These are phyloP conservation scores for Populus deltoides DNA, from an alignment of 345 rosid species.

Conservation along the genomic window DNA sequence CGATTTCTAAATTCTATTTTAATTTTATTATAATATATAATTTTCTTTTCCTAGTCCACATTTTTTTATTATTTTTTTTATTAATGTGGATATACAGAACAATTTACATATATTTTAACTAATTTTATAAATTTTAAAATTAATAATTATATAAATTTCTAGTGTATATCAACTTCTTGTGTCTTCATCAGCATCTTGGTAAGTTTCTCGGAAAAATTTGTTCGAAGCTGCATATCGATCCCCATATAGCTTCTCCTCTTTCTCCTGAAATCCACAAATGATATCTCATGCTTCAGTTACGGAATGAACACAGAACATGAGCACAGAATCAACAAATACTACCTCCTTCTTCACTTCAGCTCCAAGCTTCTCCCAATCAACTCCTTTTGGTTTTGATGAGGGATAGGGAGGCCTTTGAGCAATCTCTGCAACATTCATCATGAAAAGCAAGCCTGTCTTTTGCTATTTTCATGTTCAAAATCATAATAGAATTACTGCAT, in stretches of 20 bases:
- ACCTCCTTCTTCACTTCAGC: slow-evolving; percentile 83
- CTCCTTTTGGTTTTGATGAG: slow-evolving; percentile 64
- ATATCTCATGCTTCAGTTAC: background rate
- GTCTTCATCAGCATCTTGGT: slow-evolving; percentile 76
- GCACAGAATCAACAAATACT: background rate
- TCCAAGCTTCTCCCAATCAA: slow-evolving; percentile 89
- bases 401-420: slow-evolving; percentile 63
- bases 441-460: background rate
- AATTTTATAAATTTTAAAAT: too few species aligned
- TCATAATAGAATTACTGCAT: too few species aligned
- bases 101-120: too few species aligned
- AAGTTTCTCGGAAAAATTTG: slow-evolving; percentile 80
- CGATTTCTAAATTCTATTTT: too few species aligned
- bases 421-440: slow-evolving; percentile 30
- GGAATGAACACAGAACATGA: background rate
- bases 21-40: too few species aligned
- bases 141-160: too few species aligned
- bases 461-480: too few species aligned
- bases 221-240: slow-evolving; percentile 89
- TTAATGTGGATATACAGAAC: too few species aligned
- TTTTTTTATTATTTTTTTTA: too few species aligned
- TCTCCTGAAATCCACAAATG: slow-evolving; percentile 52
- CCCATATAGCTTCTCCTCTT: slow-evolving; percentile 89
- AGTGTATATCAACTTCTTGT: too few species aligned
- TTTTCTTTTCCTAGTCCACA: too few species aligned